phyloP scores from a whole-genome alignment of 768 basidiomycete species.

The Suillus occidentalis region DNA sequence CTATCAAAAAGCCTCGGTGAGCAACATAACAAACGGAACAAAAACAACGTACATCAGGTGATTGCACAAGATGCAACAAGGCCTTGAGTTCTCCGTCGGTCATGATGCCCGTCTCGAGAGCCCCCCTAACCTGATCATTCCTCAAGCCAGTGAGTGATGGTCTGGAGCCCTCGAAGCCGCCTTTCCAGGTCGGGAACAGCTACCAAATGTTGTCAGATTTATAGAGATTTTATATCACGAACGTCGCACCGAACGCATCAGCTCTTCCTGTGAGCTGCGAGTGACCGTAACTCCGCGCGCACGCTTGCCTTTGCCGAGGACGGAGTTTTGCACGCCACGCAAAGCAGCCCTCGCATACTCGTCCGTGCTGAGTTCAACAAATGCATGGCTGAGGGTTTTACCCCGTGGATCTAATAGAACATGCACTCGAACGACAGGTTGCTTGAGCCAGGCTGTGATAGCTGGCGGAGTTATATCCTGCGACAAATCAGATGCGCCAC shows the following conservation, averaged over 20 bases:
- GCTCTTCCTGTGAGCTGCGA: conserved; percentile 73
- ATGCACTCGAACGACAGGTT: conserved; percentile 63
- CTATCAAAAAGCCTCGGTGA: conserved; percentile 38
- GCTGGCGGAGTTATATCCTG: conserved; percentile 84
- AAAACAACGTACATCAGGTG: conserved; percentile 64
- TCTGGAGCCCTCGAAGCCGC: conserved; percentile 64
- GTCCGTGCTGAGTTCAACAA: conserved; percentile 67
- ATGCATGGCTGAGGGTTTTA: conserved; percentile 84
- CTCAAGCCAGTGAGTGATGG: conserved; percentile 69
- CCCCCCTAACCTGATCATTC: conserved; percentile 55
- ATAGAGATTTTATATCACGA: neutral
- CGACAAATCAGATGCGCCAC: conserved; percentile 13
- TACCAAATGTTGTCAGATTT: conserved; percentile 27
- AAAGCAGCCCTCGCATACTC: conserved; percentile 66
- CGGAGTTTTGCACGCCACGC: conserved; percentile 49
- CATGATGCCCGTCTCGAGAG: conserved; percentile 64
- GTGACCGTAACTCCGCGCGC: conserved; percentile 86
- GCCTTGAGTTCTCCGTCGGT: conserved; percentile 66
- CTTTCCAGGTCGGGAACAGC: conserved; percentile 83
- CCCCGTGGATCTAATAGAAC: conserved; percentile 80
- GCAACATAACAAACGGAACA: neutral
- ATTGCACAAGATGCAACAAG: conserved; percentile 67
- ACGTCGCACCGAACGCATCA: conserved; percentile 71
- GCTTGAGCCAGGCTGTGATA: conserved; percentile 67
- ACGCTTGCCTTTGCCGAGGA: conserved; percentile 75